These are phyloP conservation scores for Thelonectria olida DNA, from an alignment of 2,329 filamentous ascomycete genomes.

Conservation along the genomic window DNA sequence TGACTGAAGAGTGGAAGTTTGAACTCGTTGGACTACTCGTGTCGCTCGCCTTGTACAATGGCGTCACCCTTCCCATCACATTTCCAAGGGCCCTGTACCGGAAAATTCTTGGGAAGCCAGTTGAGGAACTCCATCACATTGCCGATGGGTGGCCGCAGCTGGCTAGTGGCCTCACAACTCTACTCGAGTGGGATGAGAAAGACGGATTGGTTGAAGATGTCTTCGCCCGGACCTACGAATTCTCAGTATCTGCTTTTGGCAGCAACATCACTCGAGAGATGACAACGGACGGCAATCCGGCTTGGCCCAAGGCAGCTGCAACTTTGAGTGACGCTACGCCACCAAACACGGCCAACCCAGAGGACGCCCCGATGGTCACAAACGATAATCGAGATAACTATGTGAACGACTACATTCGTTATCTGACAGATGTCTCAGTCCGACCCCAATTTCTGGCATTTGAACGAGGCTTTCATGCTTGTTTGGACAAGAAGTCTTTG, in stretches of 20 bases:
- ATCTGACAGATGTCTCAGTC: constrained; percentile 82
- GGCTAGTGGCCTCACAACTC: constrained; percentile 74
- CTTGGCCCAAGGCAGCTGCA: constrained; percentile 64
- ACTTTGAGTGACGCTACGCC: constrained; percentile 30
- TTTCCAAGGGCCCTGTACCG: constrained; percentile 88
- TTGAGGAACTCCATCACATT: constrained; percentile 79
- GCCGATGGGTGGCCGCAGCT: constrained; percentile 88
- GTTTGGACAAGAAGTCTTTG: constrained; percentile 76
- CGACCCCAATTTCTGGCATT: constrained; percentile 83
- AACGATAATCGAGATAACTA: constrained; percentile 81
- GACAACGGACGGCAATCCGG: constrained; percentile 47
- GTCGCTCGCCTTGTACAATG: constrained; percentile 91
- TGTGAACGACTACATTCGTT: constrained; percentile 84
- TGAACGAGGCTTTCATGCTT: constrained; percentile 79
- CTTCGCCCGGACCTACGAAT: constrained; percentile 87
- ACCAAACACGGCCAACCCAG: constrained; percentile 44
- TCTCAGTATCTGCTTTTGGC: constrained; percentile 72
- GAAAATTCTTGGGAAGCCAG: constrained; percentile 76
- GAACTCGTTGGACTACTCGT: constrained; percentile 89
- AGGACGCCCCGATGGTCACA: constrained; percentile 78
- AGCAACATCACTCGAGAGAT: constrained; percentile 66
- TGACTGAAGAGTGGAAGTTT: constrained; percentile 88
- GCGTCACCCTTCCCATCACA: constrained; percentile 87
- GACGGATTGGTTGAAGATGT: constrained; percentile 82
- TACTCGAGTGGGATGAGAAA: constrained; percentile 80